Percentiles rank a stretch among this genome's conserved stretches.
Evolutionary conservation across 1,284 basidiomycete species (phyloP).

Genomic region (Puccinia hordei): DNA sequence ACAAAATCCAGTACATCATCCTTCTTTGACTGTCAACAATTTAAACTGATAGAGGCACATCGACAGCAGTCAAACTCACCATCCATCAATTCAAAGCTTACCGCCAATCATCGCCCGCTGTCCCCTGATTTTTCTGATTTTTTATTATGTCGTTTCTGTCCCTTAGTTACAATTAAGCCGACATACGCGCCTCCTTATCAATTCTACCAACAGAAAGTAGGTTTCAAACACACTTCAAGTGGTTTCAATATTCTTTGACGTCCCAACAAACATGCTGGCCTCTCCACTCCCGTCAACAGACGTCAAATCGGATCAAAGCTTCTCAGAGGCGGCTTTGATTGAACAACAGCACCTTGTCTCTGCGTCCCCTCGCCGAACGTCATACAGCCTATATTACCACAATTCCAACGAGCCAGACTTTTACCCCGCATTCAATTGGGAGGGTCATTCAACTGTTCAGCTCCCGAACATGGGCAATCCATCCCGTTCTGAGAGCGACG

Average conservation of each 20-base stretch:
- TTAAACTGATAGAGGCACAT: slow-evolving; percentile 32
- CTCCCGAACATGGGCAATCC: slow-evolving; percentile 7
- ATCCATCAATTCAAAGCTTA: slow-evolving; percentile 37
- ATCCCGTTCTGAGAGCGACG: background rate
- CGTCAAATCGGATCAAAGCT: slow-evolving; percentile 26
- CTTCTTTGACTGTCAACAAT: slow-evolving; percentile 34
- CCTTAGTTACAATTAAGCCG: slow-evolving; percentile 16
- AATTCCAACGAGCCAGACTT: slow-evolving; percentile 1
- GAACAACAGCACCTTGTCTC: slow-evolving; percentile 1
- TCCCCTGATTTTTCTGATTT: slow-evolving; percentile 2
- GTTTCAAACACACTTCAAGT: background rate
- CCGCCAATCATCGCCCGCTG: slow-evolving; percentile 29
- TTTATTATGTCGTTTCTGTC: background rate
- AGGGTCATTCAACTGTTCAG: background rate
- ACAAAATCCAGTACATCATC: slow-evolving; percentile 15
- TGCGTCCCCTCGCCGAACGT: slow-evolving; percentile 25
- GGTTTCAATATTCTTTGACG: slow-evolving; percentile 28
- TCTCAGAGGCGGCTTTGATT: background rate
- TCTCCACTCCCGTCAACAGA: slow-evolving; percentile 38
- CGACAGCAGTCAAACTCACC: slow-evolving; percentile 27
- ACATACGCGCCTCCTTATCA: background rate
- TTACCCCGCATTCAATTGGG: slow-evolving; percentile 27
- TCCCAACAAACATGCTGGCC: slow-evolving; percentile 30
- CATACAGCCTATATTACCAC: slow-evolving; percentile 38
- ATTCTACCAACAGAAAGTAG: slow-evolving; percentile 6